These are phyloP conservation scores for Teunomyces cretensis DNA, from an alignment of 805 yeast genomes.

Conservation along the genomic window DNA sequence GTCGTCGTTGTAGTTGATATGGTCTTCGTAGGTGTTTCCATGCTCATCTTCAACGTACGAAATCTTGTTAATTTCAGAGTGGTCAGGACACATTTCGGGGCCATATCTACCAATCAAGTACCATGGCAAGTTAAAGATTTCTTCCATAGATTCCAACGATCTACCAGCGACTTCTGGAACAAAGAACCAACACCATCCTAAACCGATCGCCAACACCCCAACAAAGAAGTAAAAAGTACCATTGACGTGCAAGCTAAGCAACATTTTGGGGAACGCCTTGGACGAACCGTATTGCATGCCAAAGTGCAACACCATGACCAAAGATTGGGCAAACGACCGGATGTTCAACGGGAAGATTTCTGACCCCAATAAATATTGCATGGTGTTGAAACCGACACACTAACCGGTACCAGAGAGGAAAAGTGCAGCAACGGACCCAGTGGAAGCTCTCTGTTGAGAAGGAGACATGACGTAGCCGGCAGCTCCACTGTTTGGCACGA, in stretches of 20 bases:
- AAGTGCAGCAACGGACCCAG: slow-evolving; percentile 23
- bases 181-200: slow-evolving; percentile 26
- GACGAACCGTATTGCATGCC: slow-evolving; percentile 27
- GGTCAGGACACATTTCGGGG: slow-evolving; percentile 23
- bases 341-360: slow-evolving; percentile 24
- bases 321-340: slow-evolving; percentile 23
- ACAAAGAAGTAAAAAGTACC: slow-evolving; percentile 25
- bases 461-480: slow-evolving; percentile 11
- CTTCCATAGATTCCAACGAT: slow-evolving; percentile 26
- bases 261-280: slow-evolving; percentile 24
- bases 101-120: slow-evolving; percentile 24
- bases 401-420: slow-evolving; percentile 24
- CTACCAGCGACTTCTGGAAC: slow-evolving; percentile 25
- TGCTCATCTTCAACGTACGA: slow-evolving; percentile 4
- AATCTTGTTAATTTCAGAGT: slow-evolving; percentile 22
- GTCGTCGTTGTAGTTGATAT: slow-evolving; percentile 10
- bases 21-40: slow-evolving; percentile 8
- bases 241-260: slow-evolving; percentile 18
- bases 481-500: slow-evolving; percentile 21
- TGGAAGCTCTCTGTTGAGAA: slow-evolving; percentile 14
- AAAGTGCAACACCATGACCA: slow-evolving; percentile 25
- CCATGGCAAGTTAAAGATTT: slow-evolving; percentile 26
- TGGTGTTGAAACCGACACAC: slow-evolving; percentile 24
- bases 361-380: slow-evolving; percentile 24
- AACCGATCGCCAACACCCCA: slow-evolving; percentile 14